Conservation (phyloP, 495 filamentous ascomycete species). For the Penicillium simplicissimum region DNA sequence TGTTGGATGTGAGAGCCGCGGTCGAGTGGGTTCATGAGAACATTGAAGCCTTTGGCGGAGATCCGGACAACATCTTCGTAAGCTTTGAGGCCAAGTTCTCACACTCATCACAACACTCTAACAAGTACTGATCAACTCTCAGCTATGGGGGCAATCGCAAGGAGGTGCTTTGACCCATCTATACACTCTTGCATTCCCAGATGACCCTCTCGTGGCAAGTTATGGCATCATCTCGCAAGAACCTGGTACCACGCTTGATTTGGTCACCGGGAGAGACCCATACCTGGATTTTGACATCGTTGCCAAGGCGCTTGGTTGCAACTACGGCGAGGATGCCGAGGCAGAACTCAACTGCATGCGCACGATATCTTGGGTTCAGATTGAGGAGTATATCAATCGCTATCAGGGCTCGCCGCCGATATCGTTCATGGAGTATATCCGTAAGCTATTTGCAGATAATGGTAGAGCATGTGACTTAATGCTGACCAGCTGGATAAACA, state of each 20-base stretch:
- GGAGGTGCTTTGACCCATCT: slow-evolving; percentile 28
- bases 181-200: slow-evolving; percentile 24
- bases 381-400: slow-evolving; percentile 39
- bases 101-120: background rate
- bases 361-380: slow-evolving; percentile 33
- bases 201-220: slow-evolving; percentile 19
- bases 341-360: slow-evolving; percentile 49
- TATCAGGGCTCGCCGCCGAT: slow-evolving; percentile 24
- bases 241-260: slow-evolving; percentile 9
- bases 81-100: background rate
- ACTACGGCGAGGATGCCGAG: slow-evolving; percentile 32
- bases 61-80: slow-evolving; percentile 44
- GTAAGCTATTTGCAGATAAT: background rate
- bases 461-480: background rate
- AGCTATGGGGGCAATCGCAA: slow-evolving; percentile 45
- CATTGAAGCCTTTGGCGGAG: slow-evolving; percentile 59
- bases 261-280: slow-evolving; percentile 16
- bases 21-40: slow-evolving; percentile 57
- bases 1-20: slow-evolving; percentile 60
- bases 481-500: background rate
- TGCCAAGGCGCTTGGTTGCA: slow-evolving; percentile 45
- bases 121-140: slow-evolving; percentile 22
- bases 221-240: slow-evolving; percentile 22
- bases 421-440: slow-evolving; percentile 18
- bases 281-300: slow-evolving; percentile 45